Percentiles rank a stretch among this genome's conserved stretches.
These are phyloP conservation scores for Allomyces javanicus DNA, from an alignment of 192 early-diverging fungal species.

Conservation along the genomic window DNA sequence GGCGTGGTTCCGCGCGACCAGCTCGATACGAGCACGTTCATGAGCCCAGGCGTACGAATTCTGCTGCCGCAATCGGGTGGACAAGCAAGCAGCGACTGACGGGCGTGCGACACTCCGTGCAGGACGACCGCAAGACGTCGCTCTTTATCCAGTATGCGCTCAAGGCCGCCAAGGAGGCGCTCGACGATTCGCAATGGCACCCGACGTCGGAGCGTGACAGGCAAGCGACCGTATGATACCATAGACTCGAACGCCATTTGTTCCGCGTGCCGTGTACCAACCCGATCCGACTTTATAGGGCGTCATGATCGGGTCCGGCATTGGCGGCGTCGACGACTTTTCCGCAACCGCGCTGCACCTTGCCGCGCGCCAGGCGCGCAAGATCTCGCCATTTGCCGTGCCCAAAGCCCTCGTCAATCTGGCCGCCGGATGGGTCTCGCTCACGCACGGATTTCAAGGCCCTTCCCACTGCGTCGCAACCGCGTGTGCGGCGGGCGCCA, in stretches of 20 bases:
- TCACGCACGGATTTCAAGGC: constrained; percentile 66
- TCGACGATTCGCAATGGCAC: constrained; percentile 61
- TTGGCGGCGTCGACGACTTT: constrained; percentile 71
- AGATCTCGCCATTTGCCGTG: constrained; percentile 75
- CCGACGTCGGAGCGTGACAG: constrained; percentile 27
- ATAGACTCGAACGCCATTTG: not conserved
- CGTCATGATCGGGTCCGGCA: constrained; percentile 86
- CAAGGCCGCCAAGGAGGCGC: constrained; percentile 60
- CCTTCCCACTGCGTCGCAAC: constrained; percentile 86
- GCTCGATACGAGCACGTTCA: not conserved
- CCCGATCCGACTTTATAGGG: constrained; percentile 26
- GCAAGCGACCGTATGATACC: constrained; percentile 33
- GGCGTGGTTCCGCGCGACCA: constrained; percentile 33
- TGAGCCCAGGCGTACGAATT: too few species aligned
- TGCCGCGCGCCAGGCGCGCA: constrained; percentile 38
- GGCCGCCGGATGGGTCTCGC: constrained; percentile 82
- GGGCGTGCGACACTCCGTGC: not conserved
- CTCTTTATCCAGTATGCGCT: constrained; percentile 75
- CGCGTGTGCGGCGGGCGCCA: constrained; percentile 89
- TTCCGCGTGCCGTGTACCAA: not conserved
- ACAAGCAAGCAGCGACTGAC: not conserved
- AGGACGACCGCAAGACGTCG: constrained; percentile 61
- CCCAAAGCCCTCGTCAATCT: constrained; percentile 82
- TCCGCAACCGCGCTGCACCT: not conserved
- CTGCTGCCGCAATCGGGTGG: not conserved